phyloP scores from a whole-genome alignment of 2,329 filamentous ascomycete genomes.

The Cercospora zeina region DNA sequence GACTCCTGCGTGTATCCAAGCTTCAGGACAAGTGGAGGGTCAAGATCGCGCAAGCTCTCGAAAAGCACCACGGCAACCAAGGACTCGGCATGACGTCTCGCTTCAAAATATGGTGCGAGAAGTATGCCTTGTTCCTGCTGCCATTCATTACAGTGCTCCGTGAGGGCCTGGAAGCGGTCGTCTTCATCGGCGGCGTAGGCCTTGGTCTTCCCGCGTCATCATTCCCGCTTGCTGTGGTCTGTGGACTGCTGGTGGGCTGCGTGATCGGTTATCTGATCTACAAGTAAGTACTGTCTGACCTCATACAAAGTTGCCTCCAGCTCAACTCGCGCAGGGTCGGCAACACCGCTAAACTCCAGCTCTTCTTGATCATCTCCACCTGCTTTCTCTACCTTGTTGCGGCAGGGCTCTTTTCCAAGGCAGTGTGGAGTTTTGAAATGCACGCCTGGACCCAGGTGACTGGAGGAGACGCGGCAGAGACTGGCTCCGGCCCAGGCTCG shows the following conservation, averaged over 20 bases:
- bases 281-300: constrained; percentile 57
- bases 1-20: constrained; percentile 77
- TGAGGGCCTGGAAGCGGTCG: constrained; percentile 81
- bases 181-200: constrained; percentile 83
- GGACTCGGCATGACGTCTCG: constrained; percentile 44
- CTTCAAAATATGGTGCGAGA: constrained; percentile 67
- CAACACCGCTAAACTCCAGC: constrained; percentile 65
- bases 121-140: constrained; percentile 81
- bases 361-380: constrained; percentile 79
- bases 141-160: constrained; percentile 86
- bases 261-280: constrained; percentile 74
- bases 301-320: background rate
- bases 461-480: constrained; percentile 63
- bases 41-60: constrained; percentile 72
- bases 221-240: constrained; percentile 74
- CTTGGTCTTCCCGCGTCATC: constrained; percentile 72
- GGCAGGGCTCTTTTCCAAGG: constrained; percentile 75
- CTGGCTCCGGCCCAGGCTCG: constrained; percentile 68
- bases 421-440: constrained; percentile 72
- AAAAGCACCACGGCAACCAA: constrained; percentile 51
- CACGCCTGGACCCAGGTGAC: constrained; percentile 66
- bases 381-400: constrained; percentile 83
- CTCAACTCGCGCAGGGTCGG: constrained; percentile 52
- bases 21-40: constrained; percentile 84
- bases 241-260: constrained; percentile 67